Percentiles rank a stretch among this genome's conserved stretches.
Evolutionary conservation across 2,329 filamentous ascomycete species (phyloP).

Genomic region (Colletotrichum filicis): DNA sequence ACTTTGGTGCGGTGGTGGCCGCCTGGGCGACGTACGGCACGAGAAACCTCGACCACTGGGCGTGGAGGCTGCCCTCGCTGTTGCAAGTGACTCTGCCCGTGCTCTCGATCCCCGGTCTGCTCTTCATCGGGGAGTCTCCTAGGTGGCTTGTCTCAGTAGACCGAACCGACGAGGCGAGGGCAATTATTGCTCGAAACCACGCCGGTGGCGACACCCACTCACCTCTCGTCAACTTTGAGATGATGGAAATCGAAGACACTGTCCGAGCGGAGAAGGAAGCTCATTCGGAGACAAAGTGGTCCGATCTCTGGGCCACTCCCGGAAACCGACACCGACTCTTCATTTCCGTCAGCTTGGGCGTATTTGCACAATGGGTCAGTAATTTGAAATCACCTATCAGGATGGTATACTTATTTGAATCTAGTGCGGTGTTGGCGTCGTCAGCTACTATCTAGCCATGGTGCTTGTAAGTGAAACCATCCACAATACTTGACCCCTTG

Average conservation of each 20-base stretch:
- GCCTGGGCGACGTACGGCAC: constrained; percentile 41
- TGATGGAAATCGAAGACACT: constrained; percentile 39
- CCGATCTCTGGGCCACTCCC: constrained; percentile 36
- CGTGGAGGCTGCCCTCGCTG: constrained; percentile 39
- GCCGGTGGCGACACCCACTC: constrained; percentile 39
- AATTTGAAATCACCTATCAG: background rate
- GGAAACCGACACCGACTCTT: constrained; percentile 44
- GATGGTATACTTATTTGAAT: constrained; percentile 35
- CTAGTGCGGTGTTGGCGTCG: constrained; percentile 64
- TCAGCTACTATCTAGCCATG: constrained; percentile 56
- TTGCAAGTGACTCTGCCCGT: constrained; percentile 57
- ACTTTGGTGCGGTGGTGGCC: constrained; percentile 49
- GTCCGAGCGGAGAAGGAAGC: constrained; percentile 36
- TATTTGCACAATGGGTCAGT: constrained; percentile 42
- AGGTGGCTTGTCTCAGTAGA: constrained; percentile 42
- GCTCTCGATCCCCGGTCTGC: constrained; percentile 42
- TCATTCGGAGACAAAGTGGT: constrained; percentile 4
- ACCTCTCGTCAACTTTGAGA: constrained; percentile 37
- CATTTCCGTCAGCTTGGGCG: constrained; percentile 41
- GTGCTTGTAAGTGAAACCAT: constrained; percentile 39
- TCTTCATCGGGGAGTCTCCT: constrained; percentile 43
- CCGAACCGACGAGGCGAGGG: constrained; percentile 41
- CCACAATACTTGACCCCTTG: background rate
- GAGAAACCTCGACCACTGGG: constrained; percentile 11
- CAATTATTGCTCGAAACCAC: constrained; percentile 40